phyloP scores from a whole-genome alignment of 768 basidiomycete species.

The Hericium rajendrae region DNA sequence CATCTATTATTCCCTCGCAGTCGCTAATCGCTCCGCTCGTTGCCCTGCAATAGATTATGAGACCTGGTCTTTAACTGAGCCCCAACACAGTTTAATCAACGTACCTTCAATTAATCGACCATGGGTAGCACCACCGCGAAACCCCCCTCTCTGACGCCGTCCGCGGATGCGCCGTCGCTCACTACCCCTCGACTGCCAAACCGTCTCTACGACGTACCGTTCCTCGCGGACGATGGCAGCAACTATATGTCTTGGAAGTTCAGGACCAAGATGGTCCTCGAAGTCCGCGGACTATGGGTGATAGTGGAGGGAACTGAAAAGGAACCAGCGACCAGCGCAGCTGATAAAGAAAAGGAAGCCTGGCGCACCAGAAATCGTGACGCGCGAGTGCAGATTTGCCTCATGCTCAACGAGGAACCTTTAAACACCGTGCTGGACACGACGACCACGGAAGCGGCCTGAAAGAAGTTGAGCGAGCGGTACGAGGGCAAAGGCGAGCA shows the following conservation, averaged over 20 bases:
- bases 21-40: too few species aligned
- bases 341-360: conserved; percentile 7
- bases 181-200: too few species aligned
- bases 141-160: too few species aligned
- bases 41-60: too few species aligned
- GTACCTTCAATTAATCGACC: too few species aligned
- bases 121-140: too few species aligned
- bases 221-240: background rate
- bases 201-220: background rate
- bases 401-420: conserved; percentile 18
- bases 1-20: too few species aligned
- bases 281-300: background rate
- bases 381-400: conserved; percentile 15
- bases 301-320: background rate
- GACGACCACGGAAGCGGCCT: conserved; percentile 9
- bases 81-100: too few species aligned
- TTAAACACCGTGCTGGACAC: conserved; percentile 14
- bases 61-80: too few species aligned
- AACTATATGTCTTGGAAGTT: background rate
- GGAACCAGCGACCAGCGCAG: background rate
- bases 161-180: too few species aligned
- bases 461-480: conserved; percentile 11
- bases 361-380: too few species aligned
- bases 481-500: conserved; percentile 19
- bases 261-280: background rate